A percentile compares a stretch with the other conserved stretches of the same genome.
These are phyloP conservation scores for Suillus hirtellus DNA, from an alignment of 768 basidiomycete genomes.

Conservation along the genomic window DNA sequence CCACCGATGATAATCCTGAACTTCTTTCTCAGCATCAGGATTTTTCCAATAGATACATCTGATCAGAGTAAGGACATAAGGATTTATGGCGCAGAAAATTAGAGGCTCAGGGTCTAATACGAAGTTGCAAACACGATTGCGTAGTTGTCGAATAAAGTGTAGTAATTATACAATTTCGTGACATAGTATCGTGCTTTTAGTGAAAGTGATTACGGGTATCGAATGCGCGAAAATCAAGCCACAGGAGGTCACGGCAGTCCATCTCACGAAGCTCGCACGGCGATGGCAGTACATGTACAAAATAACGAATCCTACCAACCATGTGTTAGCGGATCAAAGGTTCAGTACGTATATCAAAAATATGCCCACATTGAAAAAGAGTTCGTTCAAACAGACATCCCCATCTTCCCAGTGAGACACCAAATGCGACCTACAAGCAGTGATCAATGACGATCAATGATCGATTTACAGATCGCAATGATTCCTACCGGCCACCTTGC, in stretches of 20 bases:
- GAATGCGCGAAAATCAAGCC: constrained; percentile 7
- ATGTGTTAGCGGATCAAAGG: constrained; percentile 11
- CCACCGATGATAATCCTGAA: background rate
- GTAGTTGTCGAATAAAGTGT: background rate
- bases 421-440: constrained; percentile 64
- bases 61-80: background rate
- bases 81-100: background rate
- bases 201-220: constrained; percentile 22
- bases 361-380: constrained; percentile 71
- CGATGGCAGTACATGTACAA: constrained; percentile 65
- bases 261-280: constrained; percentile 47
- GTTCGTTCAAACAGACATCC: constrained; percentile 75
- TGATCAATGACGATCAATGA: constrained; percentile 15
- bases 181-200: constrained; percentile 8
- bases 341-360: constrained; percentile 10
- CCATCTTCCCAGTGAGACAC: constrained; percentile 88
- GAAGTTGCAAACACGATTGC: background rate
- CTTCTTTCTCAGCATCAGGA: constrained; percentile 1
- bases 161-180: constrained; percentile 5
- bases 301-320: constrained; percentile 65
- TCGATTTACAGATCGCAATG: background rate
- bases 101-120: background rate
- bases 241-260: background rate
- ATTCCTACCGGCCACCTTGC: constrained; percentile 77
- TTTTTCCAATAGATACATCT: background rate